A percentile compares a stretch with the other conserved stretches of the same genome.
Conservation (phyloP, 768 basidiomycete genomes). For the Gloeophyllum trabeum region DNA sequence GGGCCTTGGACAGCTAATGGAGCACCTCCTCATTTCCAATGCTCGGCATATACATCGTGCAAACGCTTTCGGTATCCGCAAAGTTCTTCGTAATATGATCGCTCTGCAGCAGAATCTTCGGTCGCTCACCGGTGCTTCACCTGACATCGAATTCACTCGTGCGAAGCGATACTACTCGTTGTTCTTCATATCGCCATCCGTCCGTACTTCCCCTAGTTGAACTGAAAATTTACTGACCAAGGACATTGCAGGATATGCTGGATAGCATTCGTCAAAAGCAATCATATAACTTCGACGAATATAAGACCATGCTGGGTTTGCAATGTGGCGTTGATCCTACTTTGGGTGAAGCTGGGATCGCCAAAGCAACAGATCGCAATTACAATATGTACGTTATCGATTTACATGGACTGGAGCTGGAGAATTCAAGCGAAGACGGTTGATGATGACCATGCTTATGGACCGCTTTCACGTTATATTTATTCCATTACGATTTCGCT, state of each 20-base stretch:
- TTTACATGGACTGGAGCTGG: slow-evolving; percentile 70
- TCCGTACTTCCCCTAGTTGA: slow-evolving; percentile 20
- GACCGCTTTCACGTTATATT: slow-evolving; percentile 1
- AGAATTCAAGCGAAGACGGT: slow-evolving; percentile 23
- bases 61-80: slow-evolving; percentile 71
- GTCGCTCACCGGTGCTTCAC: slow-evolving; percentile 50
- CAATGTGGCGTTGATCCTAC: slow-evolving; percentile 75
- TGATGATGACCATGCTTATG: too few relatives aligned
- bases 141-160: slow-evolving; percentile 60
- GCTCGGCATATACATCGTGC: slow-evolving; percentile 59
- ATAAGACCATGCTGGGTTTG: slow-evolving; percentile 81
- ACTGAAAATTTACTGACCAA: slow-evolving; percentile 1
- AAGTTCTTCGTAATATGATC: slow-evolving; percentile 80
- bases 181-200: slow-evolving; percentile 66
- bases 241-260: slow-evolving; percentile 53
- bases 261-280: slow-evolving; percentile 52
- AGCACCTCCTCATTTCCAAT: slow-evolving; percentile 67
- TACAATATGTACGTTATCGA: slow-evolving; percentile 89
- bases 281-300: slow-evolving; percentile 82
- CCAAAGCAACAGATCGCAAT: slow-evolving; percentile 52
- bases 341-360: slow-evolving; percentile 34
- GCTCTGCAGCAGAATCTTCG: slow-evolving; percentile 89
- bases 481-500: slow-evolving; percentile 1
- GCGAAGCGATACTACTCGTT: slow-evolving; percentile 76
- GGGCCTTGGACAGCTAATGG: slow-evolving; percentile 78